Evolutionary conservation across 2,329 filamentous ascomycete genomes (phyloP).

Genomic region (Colletotrichum eleusines): DNA sequence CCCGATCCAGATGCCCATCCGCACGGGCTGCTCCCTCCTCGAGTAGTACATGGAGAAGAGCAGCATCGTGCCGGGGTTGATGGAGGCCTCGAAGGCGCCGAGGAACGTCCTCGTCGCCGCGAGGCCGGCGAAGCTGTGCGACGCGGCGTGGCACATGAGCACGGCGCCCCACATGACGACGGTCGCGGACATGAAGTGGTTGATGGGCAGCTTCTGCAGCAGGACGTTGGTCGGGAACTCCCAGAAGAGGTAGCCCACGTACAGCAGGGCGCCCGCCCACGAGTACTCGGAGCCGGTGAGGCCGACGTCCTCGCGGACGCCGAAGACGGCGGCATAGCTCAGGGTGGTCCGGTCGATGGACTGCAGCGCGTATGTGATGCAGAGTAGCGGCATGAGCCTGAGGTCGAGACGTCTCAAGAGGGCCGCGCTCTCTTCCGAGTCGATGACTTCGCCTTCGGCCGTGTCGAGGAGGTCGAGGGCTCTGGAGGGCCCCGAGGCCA

Average conservation of each 20-base stretch:
- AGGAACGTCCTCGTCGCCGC: conserved; percentile 43
- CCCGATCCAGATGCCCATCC: conserved; percentile 74
- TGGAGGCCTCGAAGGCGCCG: conserved; percentile 43
- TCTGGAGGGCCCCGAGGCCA: conserved; percentile 11
- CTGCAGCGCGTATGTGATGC: conserved; percentile 26
- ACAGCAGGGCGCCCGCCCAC: conserved; percentile 67
- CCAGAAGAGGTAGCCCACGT: conserved; percentile 71
- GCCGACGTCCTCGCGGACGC: conserved; percentile 61
- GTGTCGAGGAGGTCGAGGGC: conserved; percentile 35
- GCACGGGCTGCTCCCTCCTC: conserved; percentile 68
- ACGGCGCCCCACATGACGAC: conserved; percentile 59
- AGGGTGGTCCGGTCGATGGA: conserved; percentile 32
- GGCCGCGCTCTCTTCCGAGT: conserved; percentile 12
- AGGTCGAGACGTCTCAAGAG: conserved; percentile 43
- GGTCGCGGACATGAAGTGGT: conserved; percentile 16
- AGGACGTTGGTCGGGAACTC: conserved; percentile 69
- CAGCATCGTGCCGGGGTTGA: conserved; percentile 59
- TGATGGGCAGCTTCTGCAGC: conserved; percentile 59
- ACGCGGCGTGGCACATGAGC: conserved; percentile 50
- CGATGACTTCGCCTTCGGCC: conserved; percentile 23
- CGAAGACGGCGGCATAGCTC: conserved; percentile 66
- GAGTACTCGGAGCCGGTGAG: conserved; percentile 68
- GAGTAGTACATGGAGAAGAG: conserved; percentile 62
- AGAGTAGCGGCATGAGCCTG: conserved; percentile 45
- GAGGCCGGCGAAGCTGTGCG: conserved; percentile 37